These are phyloP conservation scores for Spirogloea muscicola DNA, from an alignment of 139 green algal genomes.

Conservation along the genomic window DNA sequence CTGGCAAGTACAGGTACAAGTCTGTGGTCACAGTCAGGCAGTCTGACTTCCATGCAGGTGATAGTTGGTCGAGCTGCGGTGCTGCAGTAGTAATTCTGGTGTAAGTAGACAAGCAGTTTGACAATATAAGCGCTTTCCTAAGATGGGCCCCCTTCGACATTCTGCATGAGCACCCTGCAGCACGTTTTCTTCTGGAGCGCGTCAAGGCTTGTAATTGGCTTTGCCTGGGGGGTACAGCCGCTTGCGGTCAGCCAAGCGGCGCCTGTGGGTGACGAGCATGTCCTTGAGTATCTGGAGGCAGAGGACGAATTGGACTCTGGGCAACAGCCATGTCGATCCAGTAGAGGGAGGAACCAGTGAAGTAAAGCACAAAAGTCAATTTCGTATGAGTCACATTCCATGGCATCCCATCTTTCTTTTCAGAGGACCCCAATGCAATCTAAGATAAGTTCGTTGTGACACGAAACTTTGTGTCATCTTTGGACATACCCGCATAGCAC, in stretches of 20 bases:
- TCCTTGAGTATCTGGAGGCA: slow-evolving; percentile 9
- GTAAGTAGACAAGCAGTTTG: not conserved
- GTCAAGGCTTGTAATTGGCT: not conserved
- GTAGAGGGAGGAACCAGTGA: not conserved
- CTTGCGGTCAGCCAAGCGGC: slow-evolving; percentile 10
- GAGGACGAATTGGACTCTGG: slow-evolving; percentile 13
- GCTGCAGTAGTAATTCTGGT: not conserved
- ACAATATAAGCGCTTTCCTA: not conserved
- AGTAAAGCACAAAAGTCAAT: not conserved
- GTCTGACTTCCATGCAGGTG: not conserved
- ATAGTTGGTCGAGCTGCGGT: not conserved
- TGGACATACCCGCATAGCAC: slow-evolving; percentile 4
- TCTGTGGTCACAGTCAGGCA: not conserved
- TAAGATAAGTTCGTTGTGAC: not conserved
- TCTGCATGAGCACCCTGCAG: not conserved
- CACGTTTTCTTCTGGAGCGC: not conserved
- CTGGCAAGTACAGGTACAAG: slow-evolving; percentile 5
- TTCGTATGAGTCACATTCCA: not conserved
- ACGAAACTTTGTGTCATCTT: not conserved
- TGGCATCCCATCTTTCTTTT: not conserved
- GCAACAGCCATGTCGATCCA: not conserved
- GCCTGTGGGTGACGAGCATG: slow-evolving; percentile 4
- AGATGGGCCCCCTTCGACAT: not conserved
- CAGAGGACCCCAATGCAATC: not conserved
- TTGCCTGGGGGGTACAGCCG: slow-evolving; percentile 19